Evolutionary conservation across 371 early-diverging fungal species (phyloP), one percentile per base, ranked within the genome.

Genomic region (Mucor piriformis): DNA sequence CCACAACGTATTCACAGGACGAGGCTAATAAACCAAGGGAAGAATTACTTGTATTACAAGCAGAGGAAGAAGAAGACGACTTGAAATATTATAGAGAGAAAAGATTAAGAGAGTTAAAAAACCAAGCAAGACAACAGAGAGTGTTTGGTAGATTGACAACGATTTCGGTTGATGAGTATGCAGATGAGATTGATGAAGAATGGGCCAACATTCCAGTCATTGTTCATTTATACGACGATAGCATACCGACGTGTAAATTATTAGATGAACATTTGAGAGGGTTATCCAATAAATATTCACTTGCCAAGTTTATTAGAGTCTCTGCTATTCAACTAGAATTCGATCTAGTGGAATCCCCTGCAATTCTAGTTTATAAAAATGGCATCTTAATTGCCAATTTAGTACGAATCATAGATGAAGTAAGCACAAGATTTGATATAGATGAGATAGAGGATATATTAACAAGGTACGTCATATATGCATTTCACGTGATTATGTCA

Each of bases 341-440:
- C 54, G 84, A 83, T 66, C 61, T 77, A 15, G 74, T 80, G 21
- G 84, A 73, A 24, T 76, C 82, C 35, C 82, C 84, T 47, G 76
- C 82, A n/a, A 67, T 83, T 33, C 54, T 83, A 27, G 77, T 63
- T 33, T 83, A 83, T 66, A 70, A 73, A 57, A 64, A 69, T 52
- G 82, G 82, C 11, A 50, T 67, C 8, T 63, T 83, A 20, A 66
- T 83, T 3, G 74, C 79, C 29, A 83, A 83, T 62, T 57, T 80
- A 40, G 79, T 83, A 21, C 69, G 82, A 38, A 55, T 83, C 15
- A 67, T 74, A 27, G 82, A 83, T 48, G 59, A 69, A 46, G 73
- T 75, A 23, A 72, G 74, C 11, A 33, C 64, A 16, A 56, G 65
- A 13, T 76, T 72, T 54, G 70, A 66, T 63, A 49, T 54, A 44